Evolutionary conservation across 257 asterid species (phyloP), one percentile per base, ranked within the genome.

Genomic region (Solanum lignicaule): DNA sequence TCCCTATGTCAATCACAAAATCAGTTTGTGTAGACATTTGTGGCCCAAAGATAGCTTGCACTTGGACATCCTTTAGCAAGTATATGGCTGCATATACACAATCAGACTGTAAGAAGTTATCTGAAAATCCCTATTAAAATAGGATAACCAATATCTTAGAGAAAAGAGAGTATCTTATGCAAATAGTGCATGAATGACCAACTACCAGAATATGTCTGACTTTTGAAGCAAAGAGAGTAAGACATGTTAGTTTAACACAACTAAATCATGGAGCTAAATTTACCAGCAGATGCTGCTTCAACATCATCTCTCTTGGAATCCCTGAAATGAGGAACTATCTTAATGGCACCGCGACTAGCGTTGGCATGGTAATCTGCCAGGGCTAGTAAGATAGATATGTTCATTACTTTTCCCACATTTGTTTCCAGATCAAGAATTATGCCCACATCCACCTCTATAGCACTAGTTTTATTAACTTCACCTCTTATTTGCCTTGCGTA

Each of bases 11-110:
- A 75, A 89, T 89, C 69, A 93, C 89, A 48, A 93, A 93, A 29
- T 90, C 88, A 29, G 96, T 93, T 87, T 90, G 89, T 10, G 86
- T 85, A 2, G 94, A 93, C 62, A 36, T 62, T 39, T 84, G 92
- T 12, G 94, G 94, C 25, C 96, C 96, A 29, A 93, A 62, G 38
- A 93, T 91, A 35, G 94, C 94, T 48, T 90, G 87, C 1, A 92
- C 94, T 81, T 89, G 85, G 36, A 74, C 88, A 85, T 91, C 91
- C 84, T 90, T 92, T 46, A 93, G 89, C 88, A 93, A 88, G 86
- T 92, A 93, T 69, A 93, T 90, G 14, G 94, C 96, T 91, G 90
- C 88, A 90, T 2, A 76, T 29, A 18, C n/a, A 38, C n/a, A 20
- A 83, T 46, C 32, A 48, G 1, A 76, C 33, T 38, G 9, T 76